Base-by-base conservation (phyloP, 768 basidiomycete genomes). In the Hebeloma cylindrosporum region DNA sequence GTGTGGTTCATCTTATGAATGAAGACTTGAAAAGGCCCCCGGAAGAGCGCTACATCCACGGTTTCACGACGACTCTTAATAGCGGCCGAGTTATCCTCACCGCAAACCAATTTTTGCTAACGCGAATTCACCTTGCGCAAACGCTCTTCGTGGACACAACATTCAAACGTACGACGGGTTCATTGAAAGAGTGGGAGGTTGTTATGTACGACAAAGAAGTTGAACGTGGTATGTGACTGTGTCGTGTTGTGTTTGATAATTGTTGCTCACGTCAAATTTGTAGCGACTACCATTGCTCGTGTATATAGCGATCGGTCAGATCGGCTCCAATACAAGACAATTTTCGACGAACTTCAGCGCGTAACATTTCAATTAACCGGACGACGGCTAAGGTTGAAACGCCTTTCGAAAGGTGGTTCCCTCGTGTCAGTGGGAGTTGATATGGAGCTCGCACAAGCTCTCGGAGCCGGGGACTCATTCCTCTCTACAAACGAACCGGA, bases 11-110 rank as follows among this genome's bases (percentile, higher is more conserved):
- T 23, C 33, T 44, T 3, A 17, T 20, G 44, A 9, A 38, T 3
- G 23, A 69, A 50, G 61, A 66, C 29, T 56, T 40, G 36, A 55
- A 60, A 20, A 61, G 59, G 55, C 57, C 65, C 14, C 52, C 60
- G 1, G 33, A 46, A 38, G 51, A 40, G 50, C 28, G 20, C 51
- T 64, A 53, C 26, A 48, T 51, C 41, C 60, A 54, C 40, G 45
- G 22, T 7, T 38, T 41, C 20, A 31, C 33, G 4, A 42, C 21
- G 4, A 52, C 34, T 2, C 11, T 20, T 6, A 37, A 38, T 30
- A 53, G 51, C 5, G 50, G 56, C 11, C 4, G 42, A 9, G 55
- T 61, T 23, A 48, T 66, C 44, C 55, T 66, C 53, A 58, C 56
- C 7, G 52, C 34, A 21, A 10, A 40, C 20, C 31, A 48, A 1